A percentile compares a stretch with the other conserved stretches of the same genome.
phyloP scores from a whole-genome alignment of 1,284 basidiomycete species.

The Fomitopsis pinicola region DNA sequence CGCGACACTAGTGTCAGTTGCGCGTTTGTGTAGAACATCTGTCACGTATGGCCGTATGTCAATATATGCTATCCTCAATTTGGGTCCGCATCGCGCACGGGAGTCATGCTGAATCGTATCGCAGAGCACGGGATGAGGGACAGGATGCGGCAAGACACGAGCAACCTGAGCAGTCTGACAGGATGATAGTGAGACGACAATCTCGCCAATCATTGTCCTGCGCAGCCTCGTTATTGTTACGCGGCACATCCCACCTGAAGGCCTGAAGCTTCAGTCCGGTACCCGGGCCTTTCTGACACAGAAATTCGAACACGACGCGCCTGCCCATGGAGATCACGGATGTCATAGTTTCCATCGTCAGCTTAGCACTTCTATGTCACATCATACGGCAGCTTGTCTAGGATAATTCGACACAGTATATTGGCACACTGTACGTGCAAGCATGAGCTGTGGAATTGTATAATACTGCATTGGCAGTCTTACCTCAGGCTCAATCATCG shows the following conservation, averaged over 20 bases:
- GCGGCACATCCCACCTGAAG: too few relatives aligned
- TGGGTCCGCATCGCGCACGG: neutral
- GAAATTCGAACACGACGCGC: neutral
- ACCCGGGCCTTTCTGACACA: neutral
- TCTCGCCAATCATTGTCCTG: conserved; percentile 20
- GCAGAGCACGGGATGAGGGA: conserved; percentile 19
- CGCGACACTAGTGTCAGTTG: too few relatives aligned
- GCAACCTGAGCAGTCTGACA: conserved; percentile 17
- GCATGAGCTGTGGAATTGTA: too few relatives aligned
- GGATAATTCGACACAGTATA: too few relatives aligned
- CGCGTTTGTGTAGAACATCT: too few relatives aligned
- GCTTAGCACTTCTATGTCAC: too few relatives aligned
- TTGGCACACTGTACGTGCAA: too few relatives aligned
- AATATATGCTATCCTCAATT: too few relatives aligned
- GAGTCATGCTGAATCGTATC: conserved; percentile 24
- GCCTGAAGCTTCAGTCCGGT: neutral
- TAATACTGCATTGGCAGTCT: too few relatives aligned
- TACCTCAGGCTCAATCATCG: neutral
- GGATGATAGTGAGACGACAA: conserved; percentile 23
- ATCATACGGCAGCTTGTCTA: neutral
- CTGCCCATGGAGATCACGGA: neutral
- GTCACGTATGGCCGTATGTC: too few relatives aligned
- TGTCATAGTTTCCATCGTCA: neutral
- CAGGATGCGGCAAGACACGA: conserved; percentile 17
- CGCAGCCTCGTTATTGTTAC: neutral